Evolutionary conservation across 2,329 filamentous ascomycete species (phyloP), one percentile per base, ranked within the genome.

Genomic region (Phialophora verrucosa): DNA sequence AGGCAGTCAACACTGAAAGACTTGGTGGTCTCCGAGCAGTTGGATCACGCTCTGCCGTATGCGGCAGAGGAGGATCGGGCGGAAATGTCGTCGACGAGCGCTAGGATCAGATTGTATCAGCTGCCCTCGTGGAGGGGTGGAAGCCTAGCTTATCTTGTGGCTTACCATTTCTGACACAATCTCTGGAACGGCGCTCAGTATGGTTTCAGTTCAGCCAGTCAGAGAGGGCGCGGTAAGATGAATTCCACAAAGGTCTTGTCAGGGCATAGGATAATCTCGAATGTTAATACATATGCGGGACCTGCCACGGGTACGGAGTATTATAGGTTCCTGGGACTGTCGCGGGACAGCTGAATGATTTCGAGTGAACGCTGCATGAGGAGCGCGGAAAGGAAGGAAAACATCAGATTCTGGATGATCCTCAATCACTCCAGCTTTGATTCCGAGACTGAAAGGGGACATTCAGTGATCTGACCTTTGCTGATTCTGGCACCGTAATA

Each of bases 111-210:
- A n/a, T 44, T 44, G 38, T 8, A n/a, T 35, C 17, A 44, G 14
- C 38, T n/a, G 38, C n/a, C 38, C 38, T 20, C 17, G 17, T 44
- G 38, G 5, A 44, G 17, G 6, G 38, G 38, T 44, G 14, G 17
- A 44, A n/a, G 38, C 17, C 14, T 44, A 8, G 38, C 38, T 44
- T 44, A 44, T 44, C 38, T n/a, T 44, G 38, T 44, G 38, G 14
- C 38, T 42, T n/a, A 44, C 17, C 38, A 44, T 44, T 44, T 44
- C 38, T 44, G 38, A 44, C 38, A 44, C 38, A 44, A n/a, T 44
- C 38, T 8, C 38, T 44, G 38, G 38, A 20, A 44, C 38, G 5
- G 7, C 6, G 17, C 38, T 44, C 38, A 17, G 38, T 44, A 8
- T 3, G 38, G 17, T 44, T 20, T 44, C 38, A n/a, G 38, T 44